Percentiles rank a stretch among this genome's conserved stretches.
Evolutionary conservation across 2,329 filamentous ascomycete species (phyloP).

Genomic region (Aspergillus pseudoviridinutans): DNA sequence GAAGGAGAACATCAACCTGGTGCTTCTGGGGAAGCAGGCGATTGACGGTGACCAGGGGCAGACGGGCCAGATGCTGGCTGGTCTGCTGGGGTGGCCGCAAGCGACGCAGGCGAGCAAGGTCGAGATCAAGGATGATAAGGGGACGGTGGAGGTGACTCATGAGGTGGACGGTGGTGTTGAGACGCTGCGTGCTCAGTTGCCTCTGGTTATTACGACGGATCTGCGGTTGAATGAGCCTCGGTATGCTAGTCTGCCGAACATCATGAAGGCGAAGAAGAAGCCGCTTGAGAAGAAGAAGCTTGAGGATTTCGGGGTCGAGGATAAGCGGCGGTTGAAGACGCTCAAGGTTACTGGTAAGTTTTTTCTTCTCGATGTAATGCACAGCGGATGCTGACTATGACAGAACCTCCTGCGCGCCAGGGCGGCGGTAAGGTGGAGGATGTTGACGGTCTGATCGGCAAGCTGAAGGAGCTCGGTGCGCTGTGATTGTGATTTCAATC

Average conservation of each 20-base stretch:
- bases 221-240: conserved; percentile 89
- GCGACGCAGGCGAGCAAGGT: conserved; percentile 90
- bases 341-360: conserved; percentile 77
- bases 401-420: conserved; percentile 81
- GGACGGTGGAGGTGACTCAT: conserved; percentile 71
- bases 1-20: conserved; percentile 82
- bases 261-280: conserved; percentile 99
- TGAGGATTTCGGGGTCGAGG: conserved; percentile 74
- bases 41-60: conserved; percentile 95
- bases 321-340: conserved; percentile 74
- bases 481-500: conserved; percentile 51
- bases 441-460: conserved; percentile 88
- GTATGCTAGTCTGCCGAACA: conserved; percentile 93
- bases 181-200: conserved; percentile 79
- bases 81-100: conserved; percentile 86
- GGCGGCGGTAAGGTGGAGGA: conserved; percentile 97
- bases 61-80: conserved; percentile 97
- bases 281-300: conserved; percentile 87
- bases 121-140: conserved; percentile 64
- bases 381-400: conserved; percentile 8
- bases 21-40: conserved; percentile 94
- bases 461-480: conserved; percentile 94
- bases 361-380: not conserved
- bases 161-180: conserved; percentile 96
- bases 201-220: conserved; percentile 93